phyloP scores from a whole-genome alignment of 75 land plant species.

The Picea glauca region DNA sequence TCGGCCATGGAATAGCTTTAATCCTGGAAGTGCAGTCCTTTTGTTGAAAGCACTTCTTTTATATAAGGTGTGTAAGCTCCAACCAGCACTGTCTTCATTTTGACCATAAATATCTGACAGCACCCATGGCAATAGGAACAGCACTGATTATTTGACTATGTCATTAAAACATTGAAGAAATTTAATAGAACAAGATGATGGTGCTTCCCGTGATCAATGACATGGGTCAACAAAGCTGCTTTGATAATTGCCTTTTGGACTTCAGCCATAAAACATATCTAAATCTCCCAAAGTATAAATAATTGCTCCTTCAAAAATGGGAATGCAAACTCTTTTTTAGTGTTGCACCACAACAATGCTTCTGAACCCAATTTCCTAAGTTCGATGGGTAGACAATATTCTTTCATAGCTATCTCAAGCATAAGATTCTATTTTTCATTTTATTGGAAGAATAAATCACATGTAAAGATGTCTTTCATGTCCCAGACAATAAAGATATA shows the following conservation, averaged over 20 bases:
- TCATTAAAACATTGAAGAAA: not conserved
- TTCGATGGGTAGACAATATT: not conserved
- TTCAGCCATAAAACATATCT: constrained; percentile 3
- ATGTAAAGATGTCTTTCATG: not conserved
- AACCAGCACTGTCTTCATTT: not conserved
- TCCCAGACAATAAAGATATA: not conserved
- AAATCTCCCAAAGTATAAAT: not conserved
- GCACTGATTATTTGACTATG: not conserved
- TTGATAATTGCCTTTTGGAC: not conserved
- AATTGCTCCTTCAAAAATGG: not conserved
- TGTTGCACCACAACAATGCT: not conserved
- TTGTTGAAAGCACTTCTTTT: not conserved
- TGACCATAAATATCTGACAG: not conserved
- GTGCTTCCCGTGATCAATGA: not conserved
- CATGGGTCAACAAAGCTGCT: not conserved
- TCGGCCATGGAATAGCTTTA: not conserved
- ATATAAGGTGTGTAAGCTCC: not conserved
- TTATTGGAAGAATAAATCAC: not conserved
- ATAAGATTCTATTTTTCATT: not conserved
- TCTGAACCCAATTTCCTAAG: not conserved
- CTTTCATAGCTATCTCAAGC: not conserved
- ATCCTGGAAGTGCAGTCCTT: not conserved
- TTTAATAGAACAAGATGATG: not conserved
- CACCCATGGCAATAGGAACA: not conserved
- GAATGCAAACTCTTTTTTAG: not conserved